These are phyloP conservation scores for Phaseolus lunatus DNA, from an alignment of 306 rosid species.

Conservation along the genomic window DNA sequence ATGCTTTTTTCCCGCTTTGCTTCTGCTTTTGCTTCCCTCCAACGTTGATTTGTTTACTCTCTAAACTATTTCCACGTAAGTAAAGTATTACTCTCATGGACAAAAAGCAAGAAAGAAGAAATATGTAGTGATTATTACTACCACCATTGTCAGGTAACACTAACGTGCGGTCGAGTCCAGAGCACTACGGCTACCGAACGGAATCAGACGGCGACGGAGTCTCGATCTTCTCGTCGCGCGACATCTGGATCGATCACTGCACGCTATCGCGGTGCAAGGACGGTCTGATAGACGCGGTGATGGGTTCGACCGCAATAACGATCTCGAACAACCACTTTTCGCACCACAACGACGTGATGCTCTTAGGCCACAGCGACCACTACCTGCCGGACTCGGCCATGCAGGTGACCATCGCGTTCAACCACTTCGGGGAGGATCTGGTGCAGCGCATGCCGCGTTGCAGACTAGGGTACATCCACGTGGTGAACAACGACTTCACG, in stretches of 20 bases:
- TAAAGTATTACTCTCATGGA: too few relatives aligned
- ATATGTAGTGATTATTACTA: too few relatives aligned
- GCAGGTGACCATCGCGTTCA: constrained; percentile 94
- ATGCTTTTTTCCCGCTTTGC: background rate
- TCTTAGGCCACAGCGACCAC: constrained; percentile 81
- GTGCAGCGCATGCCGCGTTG: constrained; percentile 96
- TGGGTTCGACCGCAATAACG: constrained; percentile 93
- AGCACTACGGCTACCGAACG: constrained; percentile 71
- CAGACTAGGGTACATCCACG: constrained; percentile 81
- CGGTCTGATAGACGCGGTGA: constrained; percentile 79
- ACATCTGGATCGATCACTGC: constrained; percentile 93
- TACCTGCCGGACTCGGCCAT: constrained; percentile 74
- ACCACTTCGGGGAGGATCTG: constrained; percentile 78
- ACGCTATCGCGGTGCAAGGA: constrained; percentile 84
- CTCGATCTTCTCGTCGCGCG: constrained; percentile 70
- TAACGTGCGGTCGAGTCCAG: constrained; percentile 75
- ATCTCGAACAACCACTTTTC: constrained; percentile 84
- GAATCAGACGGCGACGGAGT: constrained; percentile 91
- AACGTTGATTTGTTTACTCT: background rate
- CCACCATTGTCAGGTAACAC: constrained; percentile 48
- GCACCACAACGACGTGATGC: constrained; percentile 88
- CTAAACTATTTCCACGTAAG: background rate
- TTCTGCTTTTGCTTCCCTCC: background rate
- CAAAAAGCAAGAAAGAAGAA: too few relatives aligned
- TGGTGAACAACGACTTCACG: constrained; percentile 86